Conservation (phyloP, 2,329 filamentous ascomycete species). For the Penicillium sp. region DNA sequence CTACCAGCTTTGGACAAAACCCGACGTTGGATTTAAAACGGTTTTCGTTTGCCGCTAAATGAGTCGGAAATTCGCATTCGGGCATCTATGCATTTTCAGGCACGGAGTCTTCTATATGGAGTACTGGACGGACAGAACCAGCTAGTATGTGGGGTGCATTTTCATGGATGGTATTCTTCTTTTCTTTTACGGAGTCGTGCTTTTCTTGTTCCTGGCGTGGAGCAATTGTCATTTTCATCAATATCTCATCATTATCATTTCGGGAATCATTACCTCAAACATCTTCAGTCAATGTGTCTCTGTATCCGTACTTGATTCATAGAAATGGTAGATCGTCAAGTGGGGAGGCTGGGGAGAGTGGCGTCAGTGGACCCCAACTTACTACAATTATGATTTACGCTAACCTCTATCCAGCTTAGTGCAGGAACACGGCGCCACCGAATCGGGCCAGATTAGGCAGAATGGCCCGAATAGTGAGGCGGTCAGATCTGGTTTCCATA, state of each 20-base stretch:
- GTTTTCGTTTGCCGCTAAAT: slow-evolving; percentile 37
- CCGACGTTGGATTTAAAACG: slow-evolving; percentile 35
- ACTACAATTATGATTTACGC: slow-evolving; percentile 8
- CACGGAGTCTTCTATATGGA: slow-evolving; percentile 7
- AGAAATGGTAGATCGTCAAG: neutral
- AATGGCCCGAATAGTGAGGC: slow-evolving; percentile 24
- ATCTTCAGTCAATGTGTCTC: neutral
- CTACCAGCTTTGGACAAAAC: slow-evolving; percentile 9
- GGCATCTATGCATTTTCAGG: slow-evolving; percentile 13
- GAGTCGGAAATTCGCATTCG: neutral
- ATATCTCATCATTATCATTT: neutral
- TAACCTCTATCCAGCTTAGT: slow-evolving; percentile 10
- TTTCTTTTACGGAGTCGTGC: slow-evolving; percentile 5
- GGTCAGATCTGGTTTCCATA: slow-evolving; percentile 36
- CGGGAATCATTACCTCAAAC: neutral
- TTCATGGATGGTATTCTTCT: neutral
- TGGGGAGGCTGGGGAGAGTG: slow-evolving; percentile 3
- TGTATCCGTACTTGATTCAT: neutral
- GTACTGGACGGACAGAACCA: slow-evolving; percentile 8
- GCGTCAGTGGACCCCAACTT: slow-evolving; percentile 10
- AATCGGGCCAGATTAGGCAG: slow-evolving; percentile 2
- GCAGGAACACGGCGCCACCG: neutral
- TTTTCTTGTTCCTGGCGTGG: slow-evolving; percentile 10
- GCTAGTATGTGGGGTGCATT: slow-evolving; percentile 9
- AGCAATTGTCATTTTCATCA: neutral